phyloP scores from a whole-genome alignment of 495 filamentous ascomycete genomes.

The Trichocladium antarcticum region DNA sequence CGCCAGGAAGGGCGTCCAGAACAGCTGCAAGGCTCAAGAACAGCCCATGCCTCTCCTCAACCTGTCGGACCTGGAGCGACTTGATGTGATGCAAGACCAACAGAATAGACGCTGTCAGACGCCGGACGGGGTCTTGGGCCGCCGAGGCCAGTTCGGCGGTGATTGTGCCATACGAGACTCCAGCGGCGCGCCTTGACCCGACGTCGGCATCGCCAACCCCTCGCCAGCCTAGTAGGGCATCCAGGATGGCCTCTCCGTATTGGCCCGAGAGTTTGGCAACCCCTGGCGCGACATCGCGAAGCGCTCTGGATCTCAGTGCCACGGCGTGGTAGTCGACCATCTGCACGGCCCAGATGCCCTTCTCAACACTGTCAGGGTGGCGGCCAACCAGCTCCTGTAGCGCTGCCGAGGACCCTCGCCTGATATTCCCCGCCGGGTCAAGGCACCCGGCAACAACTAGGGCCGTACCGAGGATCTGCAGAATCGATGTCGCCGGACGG shows the following conservation, averaged over 20 bases:
- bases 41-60: constrained; percentile 58
- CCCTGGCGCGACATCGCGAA: constrained; percentile 59
- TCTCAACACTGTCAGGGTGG: constrained; percentile 68
- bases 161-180: constrained; percentile 53
- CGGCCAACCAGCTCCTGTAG: constrained; percentile 89
- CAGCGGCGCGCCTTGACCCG: constrained; percentile 59
- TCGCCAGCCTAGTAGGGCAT: constrained; percentile 73
- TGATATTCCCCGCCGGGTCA: constrained; percentile 85
- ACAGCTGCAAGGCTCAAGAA: constrained; percentile 48
- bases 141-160: constrained; percentile 30
- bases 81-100: constrained; percentile 36
- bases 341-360: constrained; percentile 79
- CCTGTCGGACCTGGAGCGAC: constrained; percentile 45
- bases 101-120: constrained; percentile 21
- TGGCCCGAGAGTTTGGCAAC: constrained; percentile 50
- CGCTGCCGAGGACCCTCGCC: constrained; percentile 82
- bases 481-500: constrained; percentile 33
- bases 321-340: constrained; percentile 89
- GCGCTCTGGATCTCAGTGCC: constrained; percentile 69
- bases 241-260: constrained; percentile 61
- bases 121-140: constrained; percentile 13
- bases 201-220: constrained; percentile 69
- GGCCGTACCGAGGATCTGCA: constrained; percentile 69
- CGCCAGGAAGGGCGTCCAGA: constrained; percentile 28
- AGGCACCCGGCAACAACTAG: constrained; percentile 72